phyloP scores from a whole-genome alignment of 1,284 basidiomycete genomes.

The Earliella scabrosa region DNA sequence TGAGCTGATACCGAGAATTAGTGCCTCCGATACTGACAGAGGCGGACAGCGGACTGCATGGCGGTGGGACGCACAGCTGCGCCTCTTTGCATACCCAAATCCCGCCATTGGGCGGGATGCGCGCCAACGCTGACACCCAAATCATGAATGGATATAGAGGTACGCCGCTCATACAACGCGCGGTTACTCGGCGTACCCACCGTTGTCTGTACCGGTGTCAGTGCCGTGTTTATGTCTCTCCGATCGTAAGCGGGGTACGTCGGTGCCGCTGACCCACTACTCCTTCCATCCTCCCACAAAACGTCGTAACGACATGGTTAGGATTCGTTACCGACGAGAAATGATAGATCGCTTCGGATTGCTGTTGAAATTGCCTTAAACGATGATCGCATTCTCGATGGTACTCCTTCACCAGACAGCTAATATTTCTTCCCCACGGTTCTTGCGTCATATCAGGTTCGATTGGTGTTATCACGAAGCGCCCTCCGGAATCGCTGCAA shows the following conservation, averaged over 20 bases:
- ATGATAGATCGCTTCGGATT: background rate
- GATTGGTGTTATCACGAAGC: background rate
- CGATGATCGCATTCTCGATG: background rate
- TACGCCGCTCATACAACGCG: background rate
- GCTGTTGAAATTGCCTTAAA: background rate
- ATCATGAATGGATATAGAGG: background rate
- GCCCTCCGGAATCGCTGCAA: background rate
- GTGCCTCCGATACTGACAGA: too few species aligned
- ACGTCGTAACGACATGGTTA: conserved; percentile 3
- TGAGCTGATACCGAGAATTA: too few species aligned
- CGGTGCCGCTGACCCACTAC: conserved; percentile 2
- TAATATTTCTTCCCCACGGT: background rate
- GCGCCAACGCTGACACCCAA: conserved; percentile 1
- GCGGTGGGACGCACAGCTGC: background rate
- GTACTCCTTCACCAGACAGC: background rate
- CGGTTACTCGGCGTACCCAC: background rate
- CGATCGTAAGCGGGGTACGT: background rate
- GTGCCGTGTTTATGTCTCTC: background rate
- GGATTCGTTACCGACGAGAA: conserved; percentile 7
- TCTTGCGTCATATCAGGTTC: conserved; percentile 2
- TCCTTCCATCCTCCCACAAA: conserved; percentile 4
- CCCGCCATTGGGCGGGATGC: conserved; percentile 4
- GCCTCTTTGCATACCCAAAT: conserved; percentile 8
- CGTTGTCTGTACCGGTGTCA: background rate
- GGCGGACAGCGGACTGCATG: too few species aligned